Base-by-base conservation (phyloP, 2,329 filamentous ascomycete genomes). In the Teratosphaeria gauchensis region DNA sequence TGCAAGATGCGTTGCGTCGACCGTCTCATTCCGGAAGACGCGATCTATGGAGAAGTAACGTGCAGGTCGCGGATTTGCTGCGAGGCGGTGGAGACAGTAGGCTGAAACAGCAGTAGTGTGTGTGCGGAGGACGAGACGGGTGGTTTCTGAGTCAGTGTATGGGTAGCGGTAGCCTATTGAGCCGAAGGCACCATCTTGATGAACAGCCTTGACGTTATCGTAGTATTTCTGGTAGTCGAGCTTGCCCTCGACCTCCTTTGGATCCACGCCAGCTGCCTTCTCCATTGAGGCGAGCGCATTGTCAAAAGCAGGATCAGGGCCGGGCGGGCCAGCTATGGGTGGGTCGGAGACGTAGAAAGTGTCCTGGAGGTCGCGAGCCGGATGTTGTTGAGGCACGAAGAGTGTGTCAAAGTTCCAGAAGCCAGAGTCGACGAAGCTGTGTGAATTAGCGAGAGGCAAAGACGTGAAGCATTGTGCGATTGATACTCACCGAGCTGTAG, bases 341-440 rank as follows among this genome's bases (percentile, higher is more conserved):
- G 94, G 94, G 70, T 99, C 92, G 48, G 91, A 91, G 70, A 97
- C 92, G 80, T 96, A 99, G 80, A 97, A 97, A 58, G 94, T 97
- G 71, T 99, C 94, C 80, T 99, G 94, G 65, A 96, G 82, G 74
- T 99, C 94, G 72, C 94, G 90, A 60, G 94, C 94, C 56, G 94
- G 94, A 75, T 99, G 94, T 81, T 99, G 94, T 77, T 95, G 94
- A 32, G 92, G 92, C 56, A 97, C 92, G 75, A 92, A 96, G 63
- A 99, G 89, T 28, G 92, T 86, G 71, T 97, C 92, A 75, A 97
- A 97, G 77, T 97, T 97, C 91, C 94, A 99, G 85, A 97, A 96
- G 53, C 92, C 92, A 12, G 92, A 92, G 77, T 99, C 94, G 63
- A 97, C 92, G 73, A 87, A 96, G 73, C 79, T 81, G 56, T 7